A percentile compares a stretch with the other conserved stretches of the same genome.
Evolutionary conservation across 768 basidiomycete species (phyloP).

Genomic region (Rhizopogon vesiculosus): DNA sequence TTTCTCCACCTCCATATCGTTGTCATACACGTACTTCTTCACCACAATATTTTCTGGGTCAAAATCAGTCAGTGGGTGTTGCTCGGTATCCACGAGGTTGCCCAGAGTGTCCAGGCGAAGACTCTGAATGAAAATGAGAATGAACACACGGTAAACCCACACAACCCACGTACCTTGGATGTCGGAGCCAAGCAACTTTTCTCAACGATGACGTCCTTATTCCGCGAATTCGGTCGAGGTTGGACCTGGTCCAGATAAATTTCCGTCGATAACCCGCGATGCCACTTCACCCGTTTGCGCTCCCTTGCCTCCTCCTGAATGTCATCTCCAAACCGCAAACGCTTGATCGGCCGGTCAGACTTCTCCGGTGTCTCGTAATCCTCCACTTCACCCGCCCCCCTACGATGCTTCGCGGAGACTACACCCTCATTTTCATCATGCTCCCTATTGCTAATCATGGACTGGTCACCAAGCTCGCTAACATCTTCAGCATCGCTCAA

Average conservation of each 20-base stretch:
- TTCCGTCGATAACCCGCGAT: slow-evolving; percentile 58
- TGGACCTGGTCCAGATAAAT: slow-evolving; percentile 62
- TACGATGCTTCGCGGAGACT: slow-evolving; percentile 36
- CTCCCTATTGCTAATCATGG: slow-evolving; percentile 3
- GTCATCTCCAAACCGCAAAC: slow-evolving; percentile 31
- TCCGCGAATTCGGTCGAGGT: slow-evolving; percentile 36
- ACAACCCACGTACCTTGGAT: slow-evolving; percentile 51
- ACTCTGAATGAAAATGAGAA: slow-evolving; percentile 34
- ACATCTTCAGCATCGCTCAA: slow-evolving; percentile 27
- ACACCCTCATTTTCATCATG: slow-evolving; percentile 24
- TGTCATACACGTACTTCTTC: slow-evolving; percentile 79
- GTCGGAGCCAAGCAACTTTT: slow-evolving; percentile 68
- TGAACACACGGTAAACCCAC: not conserved
- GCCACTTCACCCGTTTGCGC: slow-evolving; percentile 72
- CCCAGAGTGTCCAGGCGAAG: slow-evolving; percentile 66
- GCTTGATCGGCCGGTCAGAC: slow-evolving; percentile 36
- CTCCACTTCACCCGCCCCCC: slow-evolving; percentile 78
- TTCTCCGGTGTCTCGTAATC: slow-evolving; percentile 68
- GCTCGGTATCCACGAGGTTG: slow-evolving; percentile 56
- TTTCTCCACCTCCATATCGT: slow-evolving; percentile 42
- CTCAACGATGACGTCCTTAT: slow-evolving; percentile 35
- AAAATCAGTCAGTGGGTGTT: slow-evolving; percentile 49
- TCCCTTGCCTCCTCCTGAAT: slow-evolving; percentile 24
- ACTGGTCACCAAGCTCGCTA: slow-evolving; percentile 5
- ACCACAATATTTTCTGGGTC: slow-evolving; percentile 63